A percentile compares a stretch with the other conserved stretches of the same genome.
Conservation (phyloP, 2,329 filamentous ascomycete species). For the Cladophialophora yegresii region DNA sequence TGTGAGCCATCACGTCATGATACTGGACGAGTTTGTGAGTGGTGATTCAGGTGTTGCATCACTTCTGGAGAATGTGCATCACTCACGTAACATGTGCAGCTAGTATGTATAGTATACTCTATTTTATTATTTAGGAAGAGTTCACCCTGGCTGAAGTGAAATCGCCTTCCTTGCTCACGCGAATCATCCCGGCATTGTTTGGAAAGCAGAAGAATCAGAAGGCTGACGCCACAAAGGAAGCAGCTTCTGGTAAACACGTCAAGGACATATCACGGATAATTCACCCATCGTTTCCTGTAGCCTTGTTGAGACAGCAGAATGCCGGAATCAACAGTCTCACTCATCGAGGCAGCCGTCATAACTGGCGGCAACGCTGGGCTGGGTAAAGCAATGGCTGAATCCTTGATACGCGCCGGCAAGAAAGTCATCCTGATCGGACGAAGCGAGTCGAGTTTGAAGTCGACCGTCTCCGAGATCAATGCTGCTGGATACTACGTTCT, state of each 20-base stretch:
- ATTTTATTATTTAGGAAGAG: background rate
- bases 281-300: background rate
- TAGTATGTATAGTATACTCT: background rate
- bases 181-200: background rate
- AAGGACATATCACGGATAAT: background rate
- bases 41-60: slow-evolving; percentile 2
- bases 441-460: slow-evolving; percentile 57
- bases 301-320: background rate
- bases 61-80: background rate
- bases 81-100: background rate
- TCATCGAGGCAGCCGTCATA: slow-evolving; percentile 32
- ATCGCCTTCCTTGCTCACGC: background rate
- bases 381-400: slow-evolving; percentile 36
- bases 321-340: slow-evolving; percentile 9
- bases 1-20: background rate
- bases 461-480: slow-evolving; percentile 49
- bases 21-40: background rate
- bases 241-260: background rate
- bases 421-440: slow-evolving; percentile 38
- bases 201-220: background rate
- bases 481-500: slow-evolving; percentile 55
- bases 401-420: slow-evolving; percentile 33
- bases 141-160: background rate
- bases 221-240: background rate
- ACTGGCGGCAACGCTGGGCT: slow-evolving; percentile 37